Base-by-base conservation (phyloP, 371 early-diverging fungal species). In the Mortierella sp. region DNA sequence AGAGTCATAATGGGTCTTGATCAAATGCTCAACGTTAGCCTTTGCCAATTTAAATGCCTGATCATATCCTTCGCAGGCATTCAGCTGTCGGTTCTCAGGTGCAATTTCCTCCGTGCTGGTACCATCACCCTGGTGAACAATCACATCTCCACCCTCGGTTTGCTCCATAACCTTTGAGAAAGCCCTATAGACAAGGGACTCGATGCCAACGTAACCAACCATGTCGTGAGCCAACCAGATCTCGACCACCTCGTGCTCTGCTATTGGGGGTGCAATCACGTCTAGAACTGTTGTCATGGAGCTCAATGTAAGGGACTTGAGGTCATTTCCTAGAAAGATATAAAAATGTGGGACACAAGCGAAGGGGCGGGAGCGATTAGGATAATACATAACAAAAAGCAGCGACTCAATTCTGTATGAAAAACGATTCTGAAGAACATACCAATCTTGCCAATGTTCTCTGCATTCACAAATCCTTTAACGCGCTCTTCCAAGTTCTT, bases 131-230 rank as follows among this genome's bases (percentile, higher is more conserved):
- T 87, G 86, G 67, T 87, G 89, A 8, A 92, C 89, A 13, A 89
- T 75, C n/a, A 92, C 90, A 58, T 91, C 91, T 7, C 92, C 92
- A 15, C 89, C 86, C 66, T 92, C 92, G 19, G 91, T 91, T 52
- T 92, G 89, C 45, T 90, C 92, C 92, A 92, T 92, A 40, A 92
- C 88, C 61, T 89, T 86, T 36, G 89, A 87, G 75, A 92, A 92
- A 3, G 91, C 83, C 48, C 87, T 89, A 83, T 91, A 87, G 8
- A 90, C 91, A 2, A 90, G 69, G 1, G 89, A 80, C 48, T 90
- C 92, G 52, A 92, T 59, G 19, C 90, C 91, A 28, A 78, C 75
- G 70, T 91, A 90, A 1, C 90, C 92, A 8, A 86, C 85, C 88
- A 91, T 90, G 65, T 89, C 89, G 72, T 91, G 90, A 4, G 90